Percentiles rank a stretch among this genome's conserved stretches.
These are phyloP conservation scores for Entophlyctis luteolus DNA, from an alignment of 192 early-diverging fungal species.

Conservation along the genomic window DNA sequence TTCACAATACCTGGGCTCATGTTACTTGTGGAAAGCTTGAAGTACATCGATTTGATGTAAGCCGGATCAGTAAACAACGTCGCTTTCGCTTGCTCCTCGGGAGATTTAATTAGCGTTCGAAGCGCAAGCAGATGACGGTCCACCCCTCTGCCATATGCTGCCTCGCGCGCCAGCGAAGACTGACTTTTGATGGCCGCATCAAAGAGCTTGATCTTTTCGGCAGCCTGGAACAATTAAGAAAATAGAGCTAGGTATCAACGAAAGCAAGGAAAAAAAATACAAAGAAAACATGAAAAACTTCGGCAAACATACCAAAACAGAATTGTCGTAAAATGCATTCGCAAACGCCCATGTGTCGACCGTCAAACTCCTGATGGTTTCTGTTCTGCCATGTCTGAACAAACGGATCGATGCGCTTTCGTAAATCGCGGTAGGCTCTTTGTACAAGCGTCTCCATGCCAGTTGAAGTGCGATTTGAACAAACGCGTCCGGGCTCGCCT, in stretches of 20 bases:
- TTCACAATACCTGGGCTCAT: conserved; percentile 51
- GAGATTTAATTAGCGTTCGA: conserved; percentile 46
- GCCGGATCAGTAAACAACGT: conserved; percentile 79
- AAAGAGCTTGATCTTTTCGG: conserved; percentile 43
- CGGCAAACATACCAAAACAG: too few relatives aligned
- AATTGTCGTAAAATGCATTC: conserved; percentile 68
- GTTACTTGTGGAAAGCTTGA: conserved; percentile 76
- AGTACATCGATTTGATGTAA: conserved; percentile 73
- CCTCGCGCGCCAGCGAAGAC: conserved; percentile 69
- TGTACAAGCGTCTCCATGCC: conserved; percentile 73
- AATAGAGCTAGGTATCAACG: neutral
- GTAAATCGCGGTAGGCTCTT: conserved; percentile 51
- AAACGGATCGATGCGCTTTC: conserved; percentile 49
- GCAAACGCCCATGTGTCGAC: conserved; percentile 74
- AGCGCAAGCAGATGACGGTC: conserved; percentile 91
- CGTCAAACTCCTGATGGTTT: conserved; percentile 82
- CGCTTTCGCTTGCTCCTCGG: conserved; percentile 28
- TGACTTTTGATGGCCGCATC: conserved; percentile 52
- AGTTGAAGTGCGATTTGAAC: conserved; percentile 87
- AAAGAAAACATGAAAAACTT: neutral
- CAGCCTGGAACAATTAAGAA: conserved; percentile 34
- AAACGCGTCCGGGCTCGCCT: conserved; percentile 84
- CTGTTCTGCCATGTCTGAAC: conserved; percentile 81
- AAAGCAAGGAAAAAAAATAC: neutral
- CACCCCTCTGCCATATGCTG: conserved; percentile 74